Conservation (phyloP, 2,329 filamentous ascomycete genomes). For the Drechslerella stenobrocha region DNA sequence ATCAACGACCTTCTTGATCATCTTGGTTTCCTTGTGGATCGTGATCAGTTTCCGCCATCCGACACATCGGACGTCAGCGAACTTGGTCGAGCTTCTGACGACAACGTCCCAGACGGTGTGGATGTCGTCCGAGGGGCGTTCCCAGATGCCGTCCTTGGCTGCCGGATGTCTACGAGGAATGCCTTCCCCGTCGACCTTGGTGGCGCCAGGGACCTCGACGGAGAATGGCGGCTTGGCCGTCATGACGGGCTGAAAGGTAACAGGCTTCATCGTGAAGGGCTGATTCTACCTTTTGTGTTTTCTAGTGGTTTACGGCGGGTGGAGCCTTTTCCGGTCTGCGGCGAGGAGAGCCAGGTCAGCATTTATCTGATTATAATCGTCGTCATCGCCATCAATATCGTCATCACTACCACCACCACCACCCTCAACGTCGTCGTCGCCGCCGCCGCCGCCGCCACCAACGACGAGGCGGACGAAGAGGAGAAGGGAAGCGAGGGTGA, state of each 20-base stretch:
- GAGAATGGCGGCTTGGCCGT: conserved; percentile 74
- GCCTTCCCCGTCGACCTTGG: conserved; percentile 77
- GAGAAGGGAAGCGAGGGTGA: too few relatives aligned
- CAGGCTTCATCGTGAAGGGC: conserved; percentile 33
- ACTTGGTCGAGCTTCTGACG: conserved; percentile 67
- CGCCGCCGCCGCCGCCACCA: too few relatives aligned
- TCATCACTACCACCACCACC: too few relatives aligned
- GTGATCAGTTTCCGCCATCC: conserved; percentile 74
- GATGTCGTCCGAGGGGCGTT: conserved; percentile 69
- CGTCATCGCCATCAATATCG: too few relatives aligned
- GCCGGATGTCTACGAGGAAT: conserved; percentile 74
- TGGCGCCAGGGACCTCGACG: conserved; percentile 69
- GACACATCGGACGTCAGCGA: conserved; percentile 67
- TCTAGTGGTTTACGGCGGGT: neutral
- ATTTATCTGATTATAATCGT: neutral
- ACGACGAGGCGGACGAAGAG: too few relatives aligned
- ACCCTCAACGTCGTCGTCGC: too few relatives aligned
- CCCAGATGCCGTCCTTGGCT: conserved; percentile 70
- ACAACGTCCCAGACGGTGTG: conserved; percentile 79
- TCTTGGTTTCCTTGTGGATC: conserved; percentile 81
- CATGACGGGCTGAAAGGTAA: conserved; percentile 56
- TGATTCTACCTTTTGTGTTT: conserved; percentile 1
- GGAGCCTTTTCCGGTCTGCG: neutral
- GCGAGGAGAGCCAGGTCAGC: neutral
- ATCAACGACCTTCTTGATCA: conserved; percentile 83